A percentile compares a stretch with the other conserved stretches of the same genome.
Conservation (phyloP, 108 stramenopile species). For the Aurantiochytrium sp. region DNA sequence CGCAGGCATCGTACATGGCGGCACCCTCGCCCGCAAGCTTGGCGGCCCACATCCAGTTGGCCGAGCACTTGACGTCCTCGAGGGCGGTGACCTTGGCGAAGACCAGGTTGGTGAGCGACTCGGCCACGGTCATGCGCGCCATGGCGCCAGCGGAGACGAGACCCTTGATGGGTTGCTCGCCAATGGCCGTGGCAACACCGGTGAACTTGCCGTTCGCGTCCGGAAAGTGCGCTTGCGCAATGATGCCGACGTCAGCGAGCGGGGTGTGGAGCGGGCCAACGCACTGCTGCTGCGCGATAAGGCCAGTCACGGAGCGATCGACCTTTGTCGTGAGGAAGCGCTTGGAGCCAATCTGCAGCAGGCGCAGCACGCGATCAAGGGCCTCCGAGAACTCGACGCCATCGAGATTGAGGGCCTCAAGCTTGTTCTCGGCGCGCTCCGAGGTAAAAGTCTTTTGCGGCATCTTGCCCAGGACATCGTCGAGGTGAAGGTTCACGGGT, state of each 20-base stretch:
- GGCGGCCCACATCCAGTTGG: constrained; percentile 99
- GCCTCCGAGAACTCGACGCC: constrained; percentile 46
- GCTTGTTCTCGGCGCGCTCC: constrained; percentile 21
- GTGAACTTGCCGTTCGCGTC: constrained; percentile 44
- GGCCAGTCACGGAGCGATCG: constrained; percentile 94
- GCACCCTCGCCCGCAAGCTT: constrained; percentile 95
- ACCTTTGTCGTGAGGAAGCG: constrained; percentile 98
- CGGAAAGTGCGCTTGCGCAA: constrained; percentile 85
- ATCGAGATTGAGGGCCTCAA: constrained; percentile 61
- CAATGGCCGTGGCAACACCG: constrained; percentile 89
- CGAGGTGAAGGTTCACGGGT: constrained; percentile 92
- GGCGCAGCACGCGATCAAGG: constrained; percentile 79
- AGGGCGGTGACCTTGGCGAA: constrained; percentile 86
- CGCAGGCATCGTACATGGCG: constrained; percentile 95
- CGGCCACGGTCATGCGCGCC: constrained; percentile 93
- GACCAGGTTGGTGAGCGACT: constrained; percentile 95
- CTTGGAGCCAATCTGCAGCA: constrained; percentile 91
- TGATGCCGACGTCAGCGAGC: constrained; percentile 83
- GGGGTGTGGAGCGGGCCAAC: constrained; percentile 96
- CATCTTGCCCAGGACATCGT: constrained; percentile 92
- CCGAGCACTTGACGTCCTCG: constrained; percentile 86
- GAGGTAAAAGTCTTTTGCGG: constrained; percentile 88
- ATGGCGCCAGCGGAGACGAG: constrained; percentile 80
- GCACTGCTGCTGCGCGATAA: constrained; percentile 97
- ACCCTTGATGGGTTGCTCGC: constrained; percentile 96